Evolutionary conservation across 768 basidiomycete genomes (phyloP).

Genomic region (Agrocybe pediades): DNA sequence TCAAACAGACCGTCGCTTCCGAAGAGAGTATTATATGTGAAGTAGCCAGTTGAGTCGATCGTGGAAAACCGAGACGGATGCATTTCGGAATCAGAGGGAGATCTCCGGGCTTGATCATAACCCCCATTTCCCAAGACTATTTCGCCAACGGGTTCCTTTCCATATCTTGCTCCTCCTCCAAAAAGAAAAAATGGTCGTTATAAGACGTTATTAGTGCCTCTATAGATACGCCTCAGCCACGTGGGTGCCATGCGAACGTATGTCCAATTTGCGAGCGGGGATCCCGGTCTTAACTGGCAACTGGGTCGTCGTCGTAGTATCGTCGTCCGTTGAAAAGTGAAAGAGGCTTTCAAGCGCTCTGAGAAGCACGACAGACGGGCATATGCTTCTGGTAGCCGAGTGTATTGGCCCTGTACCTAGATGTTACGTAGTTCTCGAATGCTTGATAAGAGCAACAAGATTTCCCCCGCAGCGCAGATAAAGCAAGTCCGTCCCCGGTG

Average conservation of each 20-base stretch:
- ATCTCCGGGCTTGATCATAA: conserved; percentile 38
- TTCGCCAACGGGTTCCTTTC: conserved; percentile 1
- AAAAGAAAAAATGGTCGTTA: conserved; percentile 1
- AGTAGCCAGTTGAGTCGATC: conserved; percentile 37
- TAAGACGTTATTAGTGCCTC: background rate
- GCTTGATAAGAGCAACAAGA: background rate
- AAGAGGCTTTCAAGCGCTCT: background rate
- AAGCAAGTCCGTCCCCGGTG: background rate
- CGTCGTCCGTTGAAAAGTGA: background rate
- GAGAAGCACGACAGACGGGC: background rate
- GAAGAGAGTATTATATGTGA: conserved; percentile 21
- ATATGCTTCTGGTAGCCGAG: background rate
- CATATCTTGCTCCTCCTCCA: background rate
- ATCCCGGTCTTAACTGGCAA: conserved; percentile 14
- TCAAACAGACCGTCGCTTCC: conserved; percentile 33
- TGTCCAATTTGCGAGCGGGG: conserved; percentile 7
- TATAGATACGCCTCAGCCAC: conserved; percentile 24
- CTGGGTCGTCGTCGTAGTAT: conserved; percentile 9
- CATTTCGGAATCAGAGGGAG: conserved; percentile 40
- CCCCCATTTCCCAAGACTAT: conserved; percentile 15
- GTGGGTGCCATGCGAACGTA: conserved; percentile 39
- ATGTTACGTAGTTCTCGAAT: background rate
- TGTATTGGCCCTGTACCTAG: background rate
- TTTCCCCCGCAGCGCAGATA: background rate
- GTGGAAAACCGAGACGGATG: conserved; percentile 39